Conservation (phyloP, 1,284 basidiomycete species). For the Pseudozyma sp. region DNA sequence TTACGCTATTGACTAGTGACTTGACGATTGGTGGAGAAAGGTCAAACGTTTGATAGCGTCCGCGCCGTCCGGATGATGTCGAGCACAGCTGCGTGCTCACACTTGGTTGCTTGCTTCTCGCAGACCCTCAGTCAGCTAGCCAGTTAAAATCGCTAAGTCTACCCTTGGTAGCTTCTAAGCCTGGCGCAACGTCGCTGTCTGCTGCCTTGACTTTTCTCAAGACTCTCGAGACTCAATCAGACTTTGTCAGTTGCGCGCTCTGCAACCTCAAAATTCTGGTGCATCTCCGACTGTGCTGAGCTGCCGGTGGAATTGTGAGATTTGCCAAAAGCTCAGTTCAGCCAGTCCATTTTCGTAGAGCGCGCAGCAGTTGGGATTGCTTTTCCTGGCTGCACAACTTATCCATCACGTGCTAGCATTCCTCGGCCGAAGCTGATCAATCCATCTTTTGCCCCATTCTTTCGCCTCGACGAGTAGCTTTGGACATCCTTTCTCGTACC, state of each 20-base stretch:
- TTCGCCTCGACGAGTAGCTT: no score
- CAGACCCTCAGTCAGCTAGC: not conserved
- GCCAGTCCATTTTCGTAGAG: no score
- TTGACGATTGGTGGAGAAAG: constrained; percentile 55
- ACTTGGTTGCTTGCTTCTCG: not conserved
- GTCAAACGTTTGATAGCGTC: constrained; percentile 23
- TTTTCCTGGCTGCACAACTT: no score
- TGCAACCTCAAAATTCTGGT: not conserved
- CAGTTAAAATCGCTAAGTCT: not conserved
- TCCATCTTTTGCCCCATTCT: no score
- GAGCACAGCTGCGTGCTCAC: constrained; percentile 14
- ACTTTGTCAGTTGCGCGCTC: not conserved
- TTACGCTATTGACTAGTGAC: constrained; percentile 47
- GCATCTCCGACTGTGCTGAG: not conserved
- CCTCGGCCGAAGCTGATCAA: no score
- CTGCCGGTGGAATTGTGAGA: not conserved
- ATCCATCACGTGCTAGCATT: no score
- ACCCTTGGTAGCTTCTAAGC: no score
- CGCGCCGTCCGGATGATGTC: constrained; percentile 37
- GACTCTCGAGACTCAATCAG: not conserved
- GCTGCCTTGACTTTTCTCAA: not conserved
- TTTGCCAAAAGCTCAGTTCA: no score
- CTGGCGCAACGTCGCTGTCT: not conserved
- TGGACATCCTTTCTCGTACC: no score
- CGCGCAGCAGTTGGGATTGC: no score